Conservation (phyloP, 306 rosid species). For the Cucumis sativus region DNA sequence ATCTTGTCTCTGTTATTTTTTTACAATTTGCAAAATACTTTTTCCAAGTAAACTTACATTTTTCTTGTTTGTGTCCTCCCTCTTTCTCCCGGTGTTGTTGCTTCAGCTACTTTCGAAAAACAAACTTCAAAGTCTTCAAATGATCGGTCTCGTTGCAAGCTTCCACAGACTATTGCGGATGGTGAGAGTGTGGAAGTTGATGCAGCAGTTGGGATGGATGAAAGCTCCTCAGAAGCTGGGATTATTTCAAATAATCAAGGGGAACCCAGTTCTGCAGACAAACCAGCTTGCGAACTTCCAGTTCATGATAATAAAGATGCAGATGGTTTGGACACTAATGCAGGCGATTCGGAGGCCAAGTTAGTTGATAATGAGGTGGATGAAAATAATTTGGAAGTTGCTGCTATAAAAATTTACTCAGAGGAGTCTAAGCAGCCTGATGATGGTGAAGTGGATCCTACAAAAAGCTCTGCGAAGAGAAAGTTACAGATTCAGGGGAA, state of each 20-base stretch:
- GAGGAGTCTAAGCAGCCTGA: conserved; percentile 26
- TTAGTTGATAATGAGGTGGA: conserved; percentile 26
- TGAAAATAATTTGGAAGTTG: conserved; percentile 20
- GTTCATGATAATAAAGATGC: conserved; percentile 27
- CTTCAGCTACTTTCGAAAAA: neutral
- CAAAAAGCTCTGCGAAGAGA: conserved; percentile 45
- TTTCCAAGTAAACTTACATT: neutral
- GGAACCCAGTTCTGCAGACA: conserved; percentile 11
- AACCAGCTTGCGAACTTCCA: conserved; percentile 13
- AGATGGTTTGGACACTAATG: conserved; percentile 18
- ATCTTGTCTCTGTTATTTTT: neutral
- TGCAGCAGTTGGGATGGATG: neutral
- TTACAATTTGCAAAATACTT: neutral
- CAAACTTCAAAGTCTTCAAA: neutral
- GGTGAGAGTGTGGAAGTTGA: neutral
- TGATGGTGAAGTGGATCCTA: conserved; percentile 21
- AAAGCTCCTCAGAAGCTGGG: neutral
- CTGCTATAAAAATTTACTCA: conserved; percentile 21
- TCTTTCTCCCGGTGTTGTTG: neutral
- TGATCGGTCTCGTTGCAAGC: neutral
- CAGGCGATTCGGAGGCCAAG: conserved; percentile 38
- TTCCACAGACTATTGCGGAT: neutral
- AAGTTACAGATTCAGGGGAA: conserved; percentile 73
- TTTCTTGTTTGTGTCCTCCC: neutral
- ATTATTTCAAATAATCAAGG: neutral